phyloP scores from a whole-genome alignment of 345 rosid species.

The Kernera saxatilis region DNA sequence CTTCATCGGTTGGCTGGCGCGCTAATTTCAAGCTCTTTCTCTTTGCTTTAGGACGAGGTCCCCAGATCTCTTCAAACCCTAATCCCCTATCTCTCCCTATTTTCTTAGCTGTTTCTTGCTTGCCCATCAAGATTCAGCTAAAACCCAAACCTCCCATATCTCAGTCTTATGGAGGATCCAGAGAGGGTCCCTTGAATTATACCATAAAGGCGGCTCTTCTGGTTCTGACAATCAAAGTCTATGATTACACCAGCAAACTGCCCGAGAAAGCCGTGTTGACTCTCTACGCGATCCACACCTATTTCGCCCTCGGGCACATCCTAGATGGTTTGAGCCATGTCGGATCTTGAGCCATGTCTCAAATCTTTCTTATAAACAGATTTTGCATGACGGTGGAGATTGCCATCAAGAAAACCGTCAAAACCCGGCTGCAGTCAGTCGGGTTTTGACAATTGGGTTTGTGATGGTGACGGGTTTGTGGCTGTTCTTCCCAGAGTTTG shows the following conservation, averaged over 20 bases:
- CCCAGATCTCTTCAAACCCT: constrained; percentile 32
- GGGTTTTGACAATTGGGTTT: constrained; percentile 37
- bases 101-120: constrained; percentile 45
- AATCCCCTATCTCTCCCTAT: constrained; percentile 30
- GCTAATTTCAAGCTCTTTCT: constrained; percentile 55
- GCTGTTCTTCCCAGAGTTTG: constrained; percentile 44
- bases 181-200: constrained; percentile 28
- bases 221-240: constrained; percentile 16
- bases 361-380: constrained; percentile 57
- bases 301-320: constrained; percentile 39
- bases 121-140: constrained; percentile 51
- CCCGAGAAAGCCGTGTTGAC: constrained; percentile 33
- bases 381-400: constrained; percentile 33
- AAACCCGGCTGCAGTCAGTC: constrained; percentile 15
- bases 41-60: constrained; percentile 46
- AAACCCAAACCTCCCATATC: constrained; percentile 15
- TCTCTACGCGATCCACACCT: constrained; percentile 38
- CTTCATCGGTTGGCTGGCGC: constrained; percentile 58
- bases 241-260: constrained; percentile 26
- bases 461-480: constrained; percentile 34
- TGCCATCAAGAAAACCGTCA: constrained; percentile 33
- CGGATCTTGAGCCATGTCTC: constrained; percentile 31
- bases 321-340: constrained; percentile 37
- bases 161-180: background rate
- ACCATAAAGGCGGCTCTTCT: constrained; percentile 34